Base-by-base conservation (phyloP, 352 stramenopile species). In the Globisporangium ultimum region DNA sequence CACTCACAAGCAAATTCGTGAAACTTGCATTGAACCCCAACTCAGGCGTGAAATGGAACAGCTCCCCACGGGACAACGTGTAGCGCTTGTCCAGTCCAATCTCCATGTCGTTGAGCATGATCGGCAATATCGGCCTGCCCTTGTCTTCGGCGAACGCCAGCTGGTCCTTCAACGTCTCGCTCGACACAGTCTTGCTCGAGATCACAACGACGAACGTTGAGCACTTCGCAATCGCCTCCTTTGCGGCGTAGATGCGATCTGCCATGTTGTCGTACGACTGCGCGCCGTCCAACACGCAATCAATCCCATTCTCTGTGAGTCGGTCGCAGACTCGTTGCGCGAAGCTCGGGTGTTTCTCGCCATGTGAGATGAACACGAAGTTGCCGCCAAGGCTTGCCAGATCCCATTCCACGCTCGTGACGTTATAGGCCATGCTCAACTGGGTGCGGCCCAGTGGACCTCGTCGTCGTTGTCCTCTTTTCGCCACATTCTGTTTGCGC, bases 41-140 rank as follows among this genome's bases (percentile, higher is more conserved):
- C 48, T 88, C 81, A n/a, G 80, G 78, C 3, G 79, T 87, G 47
- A 93, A 93, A 61, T 95, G 83, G 18, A 89, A 72, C 55, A 94
- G 61, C 47, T 89, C 78, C 20, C 77, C 61, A 41, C 85, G 79
- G 5, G 83, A 87, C 10, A 93, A 74, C 22, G 81, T 87, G 58
- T 93, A 93, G 50, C 86, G 78, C 59, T 88, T 88, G 68, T 89
- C 80, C 18, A 28, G 24, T 28, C 24, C 24, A 5, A 28, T 28
- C 24, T 28, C 24, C 24, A 28, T 28, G 24, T 28, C 24, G 24
- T 28, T 28, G 24, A 28, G 24, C 24, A 28, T 28, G 24, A 28
- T 28, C 24, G 24, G 24, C n/a, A n/a, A n/a, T n/a, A n/a, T n/a
- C n/a, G n/a, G n/a, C n/a, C n/a, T n/a, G n/a, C n/a, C n/a, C n/a